Percentiles rank a stretch among this genome's conserved stretches.
These are phyloP conservation scores for Saccharata proteae DNA, from an alignment of 2,329 filamentous ascomycete genomes.

Conservation along the genomic window DNA sequence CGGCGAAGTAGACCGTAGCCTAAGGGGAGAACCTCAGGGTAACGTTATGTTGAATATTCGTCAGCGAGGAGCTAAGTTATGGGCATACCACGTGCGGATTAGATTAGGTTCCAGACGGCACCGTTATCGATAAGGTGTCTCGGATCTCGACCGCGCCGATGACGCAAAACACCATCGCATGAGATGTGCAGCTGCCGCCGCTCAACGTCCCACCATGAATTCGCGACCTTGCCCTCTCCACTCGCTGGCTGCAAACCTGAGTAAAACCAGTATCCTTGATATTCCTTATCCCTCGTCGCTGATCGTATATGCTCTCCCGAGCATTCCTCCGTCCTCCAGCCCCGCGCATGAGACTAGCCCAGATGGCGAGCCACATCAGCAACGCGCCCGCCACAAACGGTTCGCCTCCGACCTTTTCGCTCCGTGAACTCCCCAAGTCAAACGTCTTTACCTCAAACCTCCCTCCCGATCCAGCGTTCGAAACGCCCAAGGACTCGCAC, in stretches of 20 bases:
- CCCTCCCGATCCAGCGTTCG: slow-evolving; percentile 64
- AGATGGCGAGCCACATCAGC: slow-evolving; percentile 33
- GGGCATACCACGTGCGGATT: too few relatives aligned
- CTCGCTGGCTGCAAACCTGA: too few relatives aligned
- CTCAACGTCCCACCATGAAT: too few relatives aligned
- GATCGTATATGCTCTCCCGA: slow-evolving; percentile 12
- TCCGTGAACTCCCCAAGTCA: slow-evolving; percentile 48
- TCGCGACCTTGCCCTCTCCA: not conserved
- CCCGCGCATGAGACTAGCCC: slow-evolving; percentile 22
- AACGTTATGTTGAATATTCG: too few relatives aligned
- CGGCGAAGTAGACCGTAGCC: too few relatives aligned
- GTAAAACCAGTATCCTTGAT: too few relatives aligned
- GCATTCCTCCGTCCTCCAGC: slow-evolving; percentile 8
- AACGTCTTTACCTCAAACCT: slow-evolving; percentile 53
- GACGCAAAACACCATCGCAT: too few relatives aligned
- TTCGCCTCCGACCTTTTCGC: slow-evolving; percentile 17
- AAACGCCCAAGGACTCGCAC: slow-evolving; percentile 72
- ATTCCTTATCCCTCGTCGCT: not conserved
- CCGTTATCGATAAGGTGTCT: too few relatives aligned
- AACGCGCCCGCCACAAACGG: slow-evolving; percentile 11
- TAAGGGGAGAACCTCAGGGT: too few relatives aligned
- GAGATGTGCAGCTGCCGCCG: too few relatives aligned
- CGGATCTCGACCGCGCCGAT: slow-evolving; percentile 5
- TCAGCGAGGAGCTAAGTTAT: too few relatives aligned
- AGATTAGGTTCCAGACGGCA: too few relatives aligned